A percentile compares a stretch with the other conserved stretches of the same genome.
phyloP scores from a whole-genome alignment of 208 protist species.

The Trypanosoma cruzi region DNA sequence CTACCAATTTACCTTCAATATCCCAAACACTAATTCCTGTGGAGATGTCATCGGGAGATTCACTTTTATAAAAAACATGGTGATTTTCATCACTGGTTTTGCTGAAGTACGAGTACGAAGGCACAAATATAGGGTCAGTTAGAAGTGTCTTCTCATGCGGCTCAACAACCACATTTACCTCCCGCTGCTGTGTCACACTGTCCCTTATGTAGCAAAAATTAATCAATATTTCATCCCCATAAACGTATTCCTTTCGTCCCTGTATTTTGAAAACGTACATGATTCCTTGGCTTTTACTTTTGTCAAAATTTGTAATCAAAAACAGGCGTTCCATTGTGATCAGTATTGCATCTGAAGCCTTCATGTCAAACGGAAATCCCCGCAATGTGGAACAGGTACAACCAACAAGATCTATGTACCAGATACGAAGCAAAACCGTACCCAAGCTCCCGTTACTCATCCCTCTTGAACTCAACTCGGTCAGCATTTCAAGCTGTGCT shows the following conservation, averaged over 20 bases:
- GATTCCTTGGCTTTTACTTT: constrained; percentile 26
- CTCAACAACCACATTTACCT: constrained; percentile 53
- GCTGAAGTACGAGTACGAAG: constrained; percentile 37
- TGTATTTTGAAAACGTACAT: constrained; percentile 60
- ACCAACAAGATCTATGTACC: constrained; percentile 52
- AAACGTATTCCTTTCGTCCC: constrained; percentile 65
- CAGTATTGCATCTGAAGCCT: constrained; percentile 44
- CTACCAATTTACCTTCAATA: constrained; percentile 31
- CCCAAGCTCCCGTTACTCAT: constrained; percentile 17
- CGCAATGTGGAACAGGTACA: constrained; percentile 43
- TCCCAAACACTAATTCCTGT: constrained; percentile 57
- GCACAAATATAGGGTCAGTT: constrained; percentile 44
- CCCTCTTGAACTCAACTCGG: constrained; percentile 27
- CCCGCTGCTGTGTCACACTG: constrained; percentile 47
- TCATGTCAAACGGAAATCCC: constrained; percentile 54
- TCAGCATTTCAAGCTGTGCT: constrained; percentile 48
- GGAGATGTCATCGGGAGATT: neutral
- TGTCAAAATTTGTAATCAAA: constrained; percentile 27
- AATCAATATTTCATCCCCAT: constrained; percentile 50
- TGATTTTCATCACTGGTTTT: constrained; percentile 27
- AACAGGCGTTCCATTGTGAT: constrained; percentile 39
- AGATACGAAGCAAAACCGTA: constrained; percentile 38
- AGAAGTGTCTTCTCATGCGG: constrained; percentile 34
- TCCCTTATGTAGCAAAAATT: constrained; percentile 62
- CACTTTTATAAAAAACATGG: constrained; percentile 24